A percentile compares a stretch with the other conserved stretches of the same genome.
Conservation (phyloP, 2,329 filamentous ascomycete genomes). For the Alternaria infectoria region DNA sequence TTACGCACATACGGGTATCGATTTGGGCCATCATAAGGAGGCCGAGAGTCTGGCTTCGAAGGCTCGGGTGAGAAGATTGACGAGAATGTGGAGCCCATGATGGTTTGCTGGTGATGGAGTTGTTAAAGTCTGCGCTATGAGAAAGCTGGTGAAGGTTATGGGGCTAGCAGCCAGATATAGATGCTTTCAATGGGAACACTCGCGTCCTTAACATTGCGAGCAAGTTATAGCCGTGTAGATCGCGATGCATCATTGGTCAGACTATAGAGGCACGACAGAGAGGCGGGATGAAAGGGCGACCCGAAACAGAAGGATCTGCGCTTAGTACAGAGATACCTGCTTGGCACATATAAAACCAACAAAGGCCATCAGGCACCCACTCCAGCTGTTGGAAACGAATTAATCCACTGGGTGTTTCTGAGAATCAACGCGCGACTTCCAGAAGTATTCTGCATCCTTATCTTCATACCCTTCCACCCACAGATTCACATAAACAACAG, state of each 20-base stretch:
- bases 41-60: not conserved
- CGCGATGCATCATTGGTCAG: not conserved
- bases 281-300: not conserved
- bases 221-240: not conserved
- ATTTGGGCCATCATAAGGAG: not conserved
- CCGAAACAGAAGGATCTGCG: not conserved
- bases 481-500: not conserved
- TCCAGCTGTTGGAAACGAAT: fast-evolving
- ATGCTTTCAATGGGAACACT: fast-evolving
- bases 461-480: not conserved
- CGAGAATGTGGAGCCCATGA: not conserved
- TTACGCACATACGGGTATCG: not conserved
- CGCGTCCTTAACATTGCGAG: not conserved
- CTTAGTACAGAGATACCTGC: not conserved
- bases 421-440: not conserved
- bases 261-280: not conserved
- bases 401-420: fast-evolving
- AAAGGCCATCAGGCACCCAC: not conserved
- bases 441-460: not conserved
- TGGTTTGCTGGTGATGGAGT: not conserved
- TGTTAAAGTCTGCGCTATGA: not conserved
- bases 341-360: not conserved
- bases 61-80: not conserved
- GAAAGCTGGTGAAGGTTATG: not conserved
- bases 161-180: not conserved